Conservation (phyloP, 2,329 filamentous ascomycete genomes). For the Sclerotinia minor region DNA sequence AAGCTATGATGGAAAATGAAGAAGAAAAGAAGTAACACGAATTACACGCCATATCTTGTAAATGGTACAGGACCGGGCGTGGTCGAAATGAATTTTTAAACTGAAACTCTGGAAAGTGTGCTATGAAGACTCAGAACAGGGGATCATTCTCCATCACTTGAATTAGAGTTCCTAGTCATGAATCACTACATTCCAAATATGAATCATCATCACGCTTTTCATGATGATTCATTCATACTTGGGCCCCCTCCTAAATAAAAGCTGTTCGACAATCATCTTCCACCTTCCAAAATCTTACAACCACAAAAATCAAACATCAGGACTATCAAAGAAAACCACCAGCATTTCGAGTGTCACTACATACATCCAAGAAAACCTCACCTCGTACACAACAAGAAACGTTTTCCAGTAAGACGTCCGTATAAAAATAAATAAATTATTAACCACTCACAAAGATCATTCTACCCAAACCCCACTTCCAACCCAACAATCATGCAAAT, state of each 20-base stretch:
- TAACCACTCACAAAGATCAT: not conserved
- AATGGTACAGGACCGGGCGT: no score
- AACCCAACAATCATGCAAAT: not conserved
- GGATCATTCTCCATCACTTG: not conserved
- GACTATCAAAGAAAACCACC: no score
- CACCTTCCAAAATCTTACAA: not conserved
- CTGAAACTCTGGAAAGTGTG: not conserved
- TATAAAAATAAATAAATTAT: no score
- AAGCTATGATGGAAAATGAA: no score
- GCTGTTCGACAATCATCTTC: not conserved
- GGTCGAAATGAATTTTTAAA: not conserved
- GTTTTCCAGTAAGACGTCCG: no score
- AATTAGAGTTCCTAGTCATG: not conserved
- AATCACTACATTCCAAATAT: no score
- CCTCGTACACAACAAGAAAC: not conserved
- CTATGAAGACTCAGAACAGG: not conserved
- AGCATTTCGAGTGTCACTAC: no score
- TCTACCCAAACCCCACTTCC: no score
- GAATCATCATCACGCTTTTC: not conserved
- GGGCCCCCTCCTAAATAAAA: not conserved
- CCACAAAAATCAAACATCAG: no score
- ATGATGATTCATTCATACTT: not conserved
- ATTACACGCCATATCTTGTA: not conserved
- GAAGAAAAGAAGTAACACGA: fast-evolving
- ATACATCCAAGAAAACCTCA: not conserved